phyloP scores from a whole-genome alignment of 2,329 filamentous ascomycete genomes.

The Colletotrichum kahawae region DNA sequence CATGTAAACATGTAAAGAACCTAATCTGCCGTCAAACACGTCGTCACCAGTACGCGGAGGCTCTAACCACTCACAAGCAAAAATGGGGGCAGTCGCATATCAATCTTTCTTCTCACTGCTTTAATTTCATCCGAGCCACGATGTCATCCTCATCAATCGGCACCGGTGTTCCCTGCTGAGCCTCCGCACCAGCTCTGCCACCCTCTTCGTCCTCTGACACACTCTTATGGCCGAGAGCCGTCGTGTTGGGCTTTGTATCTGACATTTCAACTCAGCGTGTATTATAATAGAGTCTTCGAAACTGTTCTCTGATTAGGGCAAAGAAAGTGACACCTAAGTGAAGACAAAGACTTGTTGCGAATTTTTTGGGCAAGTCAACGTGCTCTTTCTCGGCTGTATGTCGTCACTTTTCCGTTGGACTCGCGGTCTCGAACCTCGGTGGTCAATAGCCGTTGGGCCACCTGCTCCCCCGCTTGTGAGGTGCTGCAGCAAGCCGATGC shows the following conservation, averaged over 20 bases:
- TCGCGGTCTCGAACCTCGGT: not conserved
- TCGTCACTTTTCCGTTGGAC: not conserved
- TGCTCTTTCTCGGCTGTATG: not conserved
- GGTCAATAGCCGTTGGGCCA: not conserved
- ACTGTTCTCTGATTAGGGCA: not conserved
- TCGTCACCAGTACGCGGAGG: not conserved
- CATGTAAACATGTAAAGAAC: constrained; percentile 19
- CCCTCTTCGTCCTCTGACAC: not conserved
- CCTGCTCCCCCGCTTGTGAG: not conserved
- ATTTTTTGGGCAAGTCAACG: not conserved
- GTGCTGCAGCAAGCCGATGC: not conserved
- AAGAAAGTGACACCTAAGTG: not conserved
- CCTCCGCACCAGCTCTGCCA: not conserved
- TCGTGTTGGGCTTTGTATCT: not conserved
- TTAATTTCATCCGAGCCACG: constrained; percentile 17
- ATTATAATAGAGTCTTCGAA: not conserved
- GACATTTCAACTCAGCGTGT: not conserved
- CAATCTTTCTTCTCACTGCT: constrained; percentile 24
- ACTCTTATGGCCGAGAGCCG: not conserved
- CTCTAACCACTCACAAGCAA: not conserved
- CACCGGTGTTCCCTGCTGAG: not conserved
- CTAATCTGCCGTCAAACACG: not conserved
- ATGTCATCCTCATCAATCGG: not conserved
- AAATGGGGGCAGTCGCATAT: constrained; percentile 17
- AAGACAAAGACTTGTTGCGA: not conserved